Evolutionary conservation across 2,329 filamentous ascomycete genomes (phyloP).

Genomic region (Leptographium flavum): DNA sequence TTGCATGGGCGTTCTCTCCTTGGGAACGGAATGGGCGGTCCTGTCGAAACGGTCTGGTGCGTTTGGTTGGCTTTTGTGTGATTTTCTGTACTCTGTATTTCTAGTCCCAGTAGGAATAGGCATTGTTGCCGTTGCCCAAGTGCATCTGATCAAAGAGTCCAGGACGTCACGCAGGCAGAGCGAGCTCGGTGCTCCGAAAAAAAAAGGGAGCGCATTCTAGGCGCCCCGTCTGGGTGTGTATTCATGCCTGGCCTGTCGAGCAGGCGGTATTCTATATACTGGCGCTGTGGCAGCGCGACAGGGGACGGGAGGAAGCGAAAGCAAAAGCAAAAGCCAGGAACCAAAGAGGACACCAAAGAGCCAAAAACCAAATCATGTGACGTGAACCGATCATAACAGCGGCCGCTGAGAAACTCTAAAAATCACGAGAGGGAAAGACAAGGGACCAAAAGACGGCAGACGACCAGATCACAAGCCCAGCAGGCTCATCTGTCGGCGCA

Average conservation of each 20-base stretch:
- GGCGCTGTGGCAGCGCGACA: not conserved
- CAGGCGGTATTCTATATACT: not conserved
- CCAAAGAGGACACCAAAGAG: not conserved
- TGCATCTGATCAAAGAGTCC: no score
- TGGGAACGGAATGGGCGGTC: not conserved
- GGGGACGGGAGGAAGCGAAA: not conserved
- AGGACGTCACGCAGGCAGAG: no score
- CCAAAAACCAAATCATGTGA: not conserved
- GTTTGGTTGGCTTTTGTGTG: not conserved
- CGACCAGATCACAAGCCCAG: constrained; percentile 39
- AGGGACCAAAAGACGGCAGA: not conserved
- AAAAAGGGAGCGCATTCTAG: not conserved
- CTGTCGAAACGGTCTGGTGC: not conserved
- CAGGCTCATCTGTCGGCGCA: constrained; percentile 60
- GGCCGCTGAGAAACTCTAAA: no score
- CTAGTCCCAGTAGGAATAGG: not conserved
- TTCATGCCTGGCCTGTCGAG: not conserved
- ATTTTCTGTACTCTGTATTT: not conserved
- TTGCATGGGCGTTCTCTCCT: not conserved
- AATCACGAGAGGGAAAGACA: not conserved
- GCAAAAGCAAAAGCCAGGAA: not conserved
- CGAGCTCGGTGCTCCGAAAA: not conserved
- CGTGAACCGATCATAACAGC: no score
- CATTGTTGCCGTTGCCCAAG: no score
- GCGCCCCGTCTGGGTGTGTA: not conserved